A percentile compares a stretch with the other conserved stretches of the same genome.
These are phyloP conservation scores for Boletus sp. DNA, from an alignment of 1,284 basidiomycete species.

Conservation along the genomic window DNA sequence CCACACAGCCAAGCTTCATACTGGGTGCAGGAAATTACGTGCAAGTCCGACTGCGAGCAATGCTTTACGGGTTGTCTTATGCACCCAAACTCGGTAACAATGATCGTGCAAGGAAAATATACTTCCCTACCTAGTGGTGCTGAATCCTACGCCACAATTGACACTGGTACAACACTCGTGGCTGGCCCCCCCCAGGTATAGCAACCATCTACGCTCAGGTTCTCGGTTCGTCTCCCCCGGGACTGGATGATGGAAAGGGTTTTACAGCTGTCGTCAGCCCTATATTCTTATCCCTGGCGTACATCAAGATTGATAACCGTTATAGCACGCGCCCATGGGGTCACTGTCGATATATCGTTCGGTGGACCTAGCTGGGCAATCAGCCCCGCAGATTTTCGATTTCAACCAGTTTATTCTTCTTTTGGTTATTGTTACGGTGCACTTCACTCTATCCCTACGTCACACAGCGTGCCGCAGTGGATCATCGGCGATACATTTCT, in stretches of 20 bases:
- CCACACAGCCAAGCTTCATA: conserved; percentile 33
- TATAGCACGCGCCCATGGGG: conserved; percentile 38
- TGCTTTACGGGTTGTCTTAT: not conserved
- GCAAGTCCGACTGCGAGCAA: conserved; percentile 2
- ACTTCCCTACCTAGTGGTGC: conserved; percentile 35
- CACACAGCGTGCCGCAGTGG: conserved; percentile 18
- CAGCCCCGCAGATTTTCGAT: conserved; percentile 27
- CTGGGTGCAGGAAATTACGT: conserved; percentile 40
- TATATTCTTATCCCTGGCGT: not conserved
- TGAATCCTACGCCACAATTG: conserved; percentile 42
- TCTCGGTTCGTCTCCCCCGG: conserved; percentile 35
- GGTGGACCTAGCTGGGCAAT: conserved; percentile 40
- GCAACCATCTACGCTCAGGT: conserved; percentile 44
- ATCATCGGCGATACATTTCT: conserved; percentile 31
- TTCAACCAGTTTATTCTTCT: conserved; percentile 7
- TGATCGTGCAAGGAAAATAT: conserved; percentile 41
- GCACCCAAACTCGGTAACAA: conserved; percentile 24
- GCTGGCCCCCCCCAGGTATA: conserved; percentile 43
- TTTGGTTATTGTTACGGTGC: conserved; percentile 25
- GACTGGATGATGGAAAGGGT: conserved; percentile 39
- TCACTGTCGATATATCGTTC: conserved; percentile 47
- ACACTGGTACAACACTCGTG: conserved; percentile 54
- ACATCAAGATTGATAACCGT: conserved; percentile 11
- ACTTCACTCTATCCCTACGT: conserved; percentile 24
- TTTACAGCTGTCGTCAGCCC: conserved; percentile 44